phyloP scores from a whole-genome alignment of 768 basidiomycete genomes.

The Lentinula raphanica region DNA sequence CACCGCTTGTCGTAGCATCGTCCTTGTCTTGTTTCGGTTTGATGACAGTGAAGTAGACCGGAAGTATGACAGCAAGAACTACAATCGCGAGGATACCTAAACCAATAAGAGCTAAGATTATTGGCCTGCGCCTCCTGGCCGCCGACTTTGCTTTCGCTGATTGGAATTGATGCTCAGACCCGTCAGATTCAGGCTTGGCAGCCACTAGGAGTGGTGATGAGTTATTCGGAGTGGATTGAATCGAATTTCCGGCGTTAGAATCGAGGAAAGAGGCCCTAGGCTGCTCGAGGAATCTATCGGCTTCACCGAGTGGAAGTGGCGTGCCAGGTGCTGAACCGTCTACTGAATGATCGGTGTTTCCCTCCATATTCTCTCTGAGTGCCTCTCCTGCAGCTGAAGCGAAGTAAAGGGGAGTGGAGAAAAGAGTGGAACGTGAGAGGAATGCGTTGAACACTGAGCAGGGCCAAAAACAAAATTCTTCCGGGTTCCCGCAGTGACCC shows the following conservation, averaged over 20 bases:
- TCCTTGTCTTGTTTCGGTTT: conserved; percentile 30
- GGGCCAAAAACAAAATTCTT: not conserved
- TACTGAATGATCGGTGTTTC: not conserved
- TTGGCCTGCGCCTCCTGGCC: conserved; percentile 12
- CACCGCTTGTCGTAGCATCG: not conserved
- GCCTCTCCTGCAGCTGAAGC: not conserved
- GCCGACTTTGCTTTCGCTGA: not conserved
- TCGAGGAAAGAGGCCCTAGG: conserved; percentile 6
- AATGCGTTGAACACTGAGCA: not conserved
- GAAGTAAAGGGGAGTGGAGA: not conserved
- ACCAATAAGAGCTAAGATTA: conserved; percentile 23
- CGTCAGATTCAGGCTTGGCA: conserved; percentile 13
- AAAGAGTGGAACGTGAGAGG: not conserved
- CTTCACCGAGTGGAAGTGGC: not conserved
- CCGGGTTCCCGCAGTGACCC: no score
- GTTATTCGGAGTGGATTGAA: conserved; percentile 15
- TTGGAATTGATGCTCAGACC: not conserved
- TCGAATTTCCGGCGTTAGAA: not conserved
- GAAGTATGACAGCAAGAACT: conserved; percentile 46
- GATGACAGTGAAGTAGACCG: conserved; percentile 53
- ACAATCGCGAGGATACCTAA: conserved; percentile 32
- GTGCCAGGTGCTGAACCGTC: not conserved
- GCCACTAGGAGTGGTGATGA: conserved; percentile 18
- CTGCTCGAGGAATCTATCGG: conserved; percentile 1
- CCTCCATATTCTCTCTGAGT: not conserved